These are phyloP conservation scores for Lepidium sativum DNA, from an alignment of 345 rosid genomes.

Conservation along the genomic window DNA sequence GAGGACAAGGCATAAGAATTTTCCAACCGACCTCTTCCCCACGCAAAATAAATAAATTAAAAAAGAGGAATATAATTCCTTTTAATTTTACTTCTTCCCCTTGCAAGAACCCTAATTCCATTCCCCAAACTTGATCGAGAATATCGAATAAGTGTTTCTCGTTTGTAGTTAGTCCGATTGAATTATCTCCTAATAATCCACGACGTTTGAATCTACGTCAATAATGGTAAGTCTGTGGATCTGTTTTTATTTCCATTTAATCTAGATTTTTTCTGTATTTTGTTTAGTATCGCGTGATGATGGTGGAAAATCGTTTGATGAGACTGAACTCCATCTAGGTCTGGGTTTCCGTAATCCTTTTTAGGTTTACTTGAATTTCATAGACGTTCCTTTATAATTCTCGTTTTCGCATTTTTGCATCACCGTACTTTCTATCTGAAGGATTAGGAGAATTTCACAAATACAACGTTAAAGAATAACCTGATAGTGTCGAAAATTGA, in stretches of 20 bases:
- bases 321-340: neutral
- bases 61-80: neutral
- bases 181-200: neutral
- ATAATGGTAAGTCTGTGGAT: conserved; percentile 14
- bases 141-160: neutral
- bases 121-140: neutral
- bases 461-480: no score
- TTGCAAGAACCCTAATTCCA: conserved; percentile 22
- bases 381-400: neutral
- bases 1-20: neutral
- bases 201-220: neutral
- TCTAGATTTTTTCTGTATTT: neutral
- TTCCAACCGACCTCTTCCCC: conserved; percentile 14
- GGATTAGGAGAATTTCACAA: neutral
- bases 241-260: neutral
- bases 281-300: neutral
- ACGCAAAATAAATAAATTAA: neutral
- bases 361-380: no score
- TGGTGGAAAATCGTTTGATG: neutral
- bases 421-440: neutral
- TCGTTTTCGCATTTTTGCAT: no score
- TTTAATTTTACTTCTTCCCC: no score
- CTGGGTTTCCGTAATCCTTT: neutral
- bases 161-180: neutral
- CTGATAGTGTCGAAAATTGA: neutral